A percentile compares a stretch with the other conserved stretches of the same genome.
These are phyloP conservation scores for Aspergillus cejpii DNA, from an alignment of 2,329 filamentous ascomycete species.

Conservation along the genomic window DNA sequence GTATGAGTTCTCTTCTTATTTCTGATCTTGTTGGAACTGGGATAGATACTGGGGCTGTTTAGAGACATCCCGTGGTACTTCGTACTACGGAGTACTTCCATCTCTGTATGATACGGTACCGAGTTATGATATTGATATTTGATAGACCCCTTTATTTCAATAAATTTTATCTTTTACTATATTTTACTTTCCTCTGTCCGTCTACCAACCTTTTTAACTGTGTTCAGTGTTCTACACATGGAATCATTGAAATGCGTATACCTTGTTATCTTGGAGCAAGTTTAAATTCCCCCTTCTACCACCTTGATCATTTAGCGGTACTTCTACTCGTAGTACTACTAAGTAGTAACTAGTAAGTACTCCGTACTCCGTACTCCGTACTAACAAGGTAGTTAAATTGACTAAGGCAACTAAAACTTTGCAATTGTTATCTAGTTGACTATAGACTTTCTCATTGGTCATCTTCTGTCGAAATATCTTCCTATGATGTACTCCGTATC, in stretches of 20 bases:
- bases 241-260: too few relatives aligned
- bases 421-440: background rate
- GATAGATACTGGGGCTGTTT: slow-evolving; percentile 12
- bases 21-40: too few relatives aligned
- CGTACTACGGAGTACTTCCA: too few relatives aligned
- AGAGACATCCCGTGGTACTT: slow-evolving; percentile 8
- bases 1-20: slow-evolving; percentile 6
- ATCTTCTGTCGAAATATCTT: background rate
- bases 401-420: background rate
- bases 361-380: background rate
- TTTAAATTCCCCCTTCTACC: too few relatives aligned
- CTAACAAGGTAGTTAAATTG: background rate
- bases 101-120: slow-evolving; percentile 16
- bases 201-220: too few relatives aligned
- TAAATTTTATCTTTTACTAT: background rate
- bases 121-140: background rate
- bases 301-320: too few relatives aligned
- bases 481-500: background rate
- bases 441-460: background rate
- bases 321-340: too few relatives aligned
- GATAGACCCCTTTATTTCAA: background rate
- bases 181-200: too few relatives aligned
- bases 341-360: too few relatives aligned
- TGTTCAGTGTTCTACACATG: too few relatives aligned
- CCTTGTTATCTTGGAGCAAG: slow-evolving; percentile 2